Conservation (phyloP, 306 rosid species). For the Elaeagnus macrophylla region DNA sequence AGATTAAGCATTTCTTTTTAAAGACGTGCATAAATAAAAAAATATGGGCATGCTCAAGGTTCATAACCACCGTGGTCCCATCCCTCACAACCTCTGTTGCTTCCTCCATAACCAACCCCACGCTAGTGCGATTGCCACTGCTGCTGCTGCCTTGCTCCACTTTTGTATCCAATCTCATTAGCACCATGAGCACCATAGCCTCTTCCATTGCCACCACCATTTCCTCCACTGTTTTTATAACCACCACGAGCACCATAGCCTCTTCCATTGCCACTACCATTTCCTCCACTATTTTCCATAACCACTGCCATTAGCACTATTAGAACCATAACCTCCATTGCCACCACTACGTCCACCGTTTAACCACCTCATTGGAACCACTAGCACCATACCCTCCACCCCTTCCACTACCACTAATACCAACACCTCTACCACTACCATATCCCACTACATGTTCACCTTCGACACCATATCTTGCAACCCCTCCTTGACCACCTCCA, state of each 20-base stretch:
- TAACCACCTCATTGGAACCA: constrained; percentile 9
- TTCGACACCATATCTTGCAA: constrained; percentile 25
- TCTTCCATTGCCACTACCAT: constrained; percentile 10
- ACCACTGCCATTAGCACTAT: constrained; percentile 25
- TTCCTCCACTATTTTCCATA: constrained; percentile 18
- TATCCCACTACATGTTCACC: constrained; percentile 18
- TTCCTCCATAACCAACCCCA: neutral
- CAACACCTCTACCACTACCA: constrained; percentile 11
- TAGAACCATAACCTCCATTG: constrained; percentile 24
- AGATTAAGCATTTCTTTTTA: too few relatives aligned
- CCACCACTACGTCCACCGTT: neutral
- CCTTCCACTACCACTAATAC: constrained; percentile 33
- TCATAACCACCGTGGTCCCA: too few relatives aligned
- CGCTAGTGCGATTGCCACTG: neutral
- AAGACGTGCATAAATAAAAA: neutral
- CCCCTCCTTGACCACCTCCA: constrained; percentile 26
- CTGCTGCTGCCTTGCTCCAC: too few relatives aligned
- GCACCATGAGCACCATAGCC: too few relatives aligned
- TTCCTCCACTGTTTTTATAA: constrained; percentile 11
- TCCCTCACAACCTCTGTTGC: neutral
- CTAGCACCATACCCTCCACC: constrained; percentile 10
- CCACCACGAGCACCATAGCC: constrained; percentile 16
- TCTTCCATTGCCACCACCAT: neutral
- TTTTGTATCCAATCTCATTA: too few relatives aligned
- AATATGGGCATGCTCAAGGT: too few relatives aligned